Base-by-base conservation (phyloP, 1,284 basidiomycete species). In the Melanopsichium pennsylvanicum region DNA sequence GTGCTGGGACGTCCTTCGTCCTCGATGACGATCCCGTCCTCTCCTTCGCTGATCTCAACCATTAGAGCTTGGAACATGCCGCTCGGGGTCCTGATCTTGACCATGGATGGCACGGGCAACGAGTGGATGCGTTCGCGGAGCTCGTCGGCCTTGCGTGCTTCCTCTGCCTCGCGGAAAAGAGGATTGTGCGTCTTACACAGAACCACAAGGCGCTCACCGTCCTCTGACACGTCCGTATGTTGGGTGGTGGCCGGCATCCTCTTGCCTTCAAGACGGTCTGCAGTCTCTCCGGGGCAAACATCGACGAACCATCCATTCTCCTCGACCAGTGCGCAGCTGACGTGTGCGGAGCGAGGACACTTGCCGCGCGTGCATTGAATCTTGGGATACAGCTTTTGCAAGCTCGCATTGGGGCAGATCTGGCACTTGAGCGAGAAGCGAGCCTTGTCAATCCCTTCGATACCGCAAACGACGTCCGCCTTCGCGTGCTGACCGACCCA, bases 361-460 rank as follows among this genome's bases (percentile, higher is more conserved):
- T 92, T 93, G 56, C 92, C 92, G 80, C 92, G 92, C 10, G 91
- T 91, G 80, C 93, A 97, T 76, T 97, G 93, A 25, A 96, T 88
- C 52, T 93, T 93, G 4, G 92, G 92, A 5, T 95, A 95, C 61
- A 92, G 89, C 8, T 84, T 84, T 67, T 89, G 90, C 15, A 86
- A 82, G 29, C 85, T 85, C 22, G 83, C 85, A 76, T 88, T 90
- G 23, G 85, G 84, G 80, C 94, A 97, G 5, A 88, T 86, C 11
- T 87, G 86, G 80, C 94, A 97, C 88, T 93, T 95, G 54, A 80
- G 75, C 23, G 58, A 48, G 59, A 74, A 78, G 18, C 76, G 69
- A 6, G 69, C 75, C 29, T 66, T 70, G 36, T 74, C 61, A 40
- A 79, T 76, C 23, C 55, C 58, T 13, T 67, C 71, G 43, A 63